A percentile compares a stretch with the other conserved stretches of the same genome.
These are phyloP conservation scores for Dactylellina drechsleri DNA, from an alignment of 2,329 filamentous ascomycete species.

Conservation along the genomic window DNA sequence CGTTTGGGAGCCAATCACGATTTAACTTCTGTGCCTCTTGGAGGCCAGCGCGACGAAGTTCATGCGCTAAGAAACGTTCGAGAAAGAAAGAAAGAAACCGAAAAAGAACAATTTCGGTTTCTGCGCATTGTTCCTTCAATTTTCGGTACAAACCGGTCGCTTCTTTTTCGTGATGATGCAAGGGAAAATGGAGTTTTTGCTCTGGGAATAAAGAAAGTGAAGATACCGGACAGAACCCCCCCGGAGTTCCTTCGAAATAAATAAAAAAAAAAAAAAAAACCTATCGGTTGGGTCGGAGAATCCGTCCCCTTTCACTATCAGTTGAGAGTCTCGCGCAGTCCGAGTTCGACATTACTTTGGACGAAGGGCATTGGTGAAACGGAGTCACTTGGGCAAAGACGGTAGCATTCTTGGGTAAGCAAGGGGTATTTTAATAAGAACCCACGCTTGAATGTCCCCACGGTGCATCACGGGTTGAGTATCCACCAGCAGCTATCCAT, in stretches of 20 bases:
- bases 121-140: slow-evolving; percentile 20
- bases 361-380: slow-evolving; percentile 22
- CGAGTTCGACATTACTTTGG: slow-evolving; percentile 6
- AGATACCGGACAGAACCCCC: slow-evolving; percentile 7
- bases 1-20: slow-evolving; percentile 39
- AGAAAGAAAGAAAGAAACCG: slow-evolving; percentile 38
- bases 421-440: slow-evolving; percentile 50
- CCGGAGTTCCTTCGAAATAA: slow-evolving; percentile 48
- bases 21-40: slow-evolving; percentile 25
- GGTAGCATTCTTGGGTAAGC: slow-evolving; percentile 47
- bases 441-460: slow-evolving; percentile 2
- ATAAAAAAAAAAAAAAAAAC: slow-evolving; percentile 8
- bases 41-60: slow-evolving; percentile 39
- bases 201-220: background rate
- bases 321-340: slow-evolving; percentile 8
- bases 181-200: background rate
- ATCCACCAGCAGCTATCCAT: too few species aligned
- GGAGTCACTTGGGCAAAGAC: slow-evolving; percentile 20
- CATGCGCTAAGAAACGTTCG: slow-evolving; percentile 49
- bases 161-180: slow-evolving; percentile 23
- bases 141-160: slow-evolving; percentile 20
- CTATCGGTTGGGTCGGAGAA: background rate
- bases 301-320: slow-evolving; percentile 26
- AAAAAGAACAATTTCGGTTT: slow-evolving; percentile 6
- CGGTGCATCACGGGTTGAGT: background rate